phyloP scores from a whole-genome alignment of 441 rosid species.

The Rhodomyrtus psidioides region DNA sequence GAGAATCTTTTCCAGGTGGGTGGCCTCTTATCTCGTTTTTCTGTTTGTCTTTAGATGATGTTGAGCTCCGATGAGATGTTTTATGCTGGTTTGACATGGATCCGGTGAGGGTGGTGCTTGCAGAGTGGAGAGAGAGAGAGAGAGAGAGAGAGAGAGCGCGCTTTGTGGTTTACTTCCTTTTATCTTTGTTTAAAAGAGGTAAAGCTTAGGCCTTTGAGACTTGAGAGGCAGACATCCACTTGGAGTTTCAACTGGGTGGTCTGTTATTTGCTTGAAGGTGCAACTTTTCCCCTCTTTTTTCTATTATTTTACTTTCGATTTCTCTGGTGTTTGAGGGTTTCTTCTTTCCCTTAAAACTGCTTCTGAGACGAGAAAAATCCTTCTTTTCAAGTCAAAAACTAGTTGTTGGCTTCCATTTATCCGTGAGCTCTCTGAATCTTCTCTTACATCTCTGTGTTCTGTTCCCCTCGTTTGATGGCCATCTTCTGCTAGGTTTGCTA shows the following conservation, averaged over 20 bases:
- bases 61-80: neutral
- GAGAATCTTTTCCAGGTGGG: neutral
- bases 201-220: neutral
- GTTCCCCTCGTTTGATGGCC: constrained; percentile 10
- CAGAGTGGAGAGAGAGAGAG: neutral
- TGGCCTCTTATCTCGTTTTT: neutral
- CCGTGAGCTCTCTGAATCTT: neutral
- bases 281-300: neutral
- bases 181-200: neutral
- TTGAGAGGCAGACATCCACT: neutral
- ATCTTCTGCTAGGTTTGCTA: constrained; percentile 5
- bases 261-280: neutral
- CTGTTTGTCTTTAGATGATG: neutral
- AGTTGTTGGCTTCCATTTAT: neutral
- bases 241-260: neutral
- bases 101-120: neutral
- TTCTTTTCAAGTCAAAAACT: neutral
- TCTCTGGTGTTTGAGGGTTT: neutral
- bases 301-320: neutral
- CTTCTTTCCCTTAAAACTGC: neutral
- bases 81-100: neutral
- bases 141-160: neutral
- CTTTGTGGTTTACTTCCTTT: neutral
- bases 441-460: constrained; percentile 1
- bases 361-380: neutral